Percentiles rank a stretch among this genome's conserved stretches.
phyloP scores from a whole-genome alignment of 106 monocot species.

The Acorus gramineus region DNA sequence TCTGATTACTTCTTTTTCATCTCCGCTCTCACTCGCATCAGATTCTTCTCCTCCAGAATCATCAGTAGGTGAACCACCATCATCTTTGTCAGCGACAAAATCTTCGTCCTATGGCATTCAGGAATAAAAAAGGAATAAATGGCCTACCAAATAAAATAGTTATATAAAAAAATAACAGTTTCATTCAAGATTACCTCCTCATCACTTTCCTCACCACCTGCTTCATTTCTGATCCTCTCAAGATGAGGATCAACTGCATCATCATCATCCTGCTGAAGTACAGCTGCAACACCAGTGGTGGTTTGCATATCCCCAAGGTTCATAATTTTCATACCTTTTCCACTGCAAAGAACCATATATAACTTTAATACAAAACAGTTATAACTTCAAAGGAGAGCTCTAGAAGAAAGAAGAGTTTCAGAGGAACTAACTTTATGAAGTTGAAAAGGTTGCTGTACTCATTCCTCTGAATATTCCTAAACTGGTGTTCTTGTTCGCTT shows the following conservation, averaged over 20 bases:
- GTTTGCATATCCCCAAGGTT: constrained; percentile 69
- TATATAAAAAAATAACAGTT: not conserved
- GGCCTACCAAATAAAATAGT: not conserved
- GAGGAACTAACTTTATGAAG: constrained; percentile 60
- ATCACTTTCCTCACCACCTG: constrained; percentile 93
- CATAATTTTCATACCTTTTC: constrained; percentile 83
- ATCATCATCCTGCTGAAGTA: constrained; percentile 62
- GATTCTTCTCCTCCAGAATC: constrained; percentile 76
- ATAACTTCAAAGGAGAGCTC: not conserved
- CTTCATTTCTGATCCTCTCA: constrained; percentile 70
- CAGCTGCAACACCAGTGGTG: constrained; percentile 60
- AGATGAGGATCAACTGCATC: constrained; percentile 98
- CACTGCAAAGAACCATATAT: constrained; percentile 31
- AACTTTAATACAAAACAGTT: not conserved
- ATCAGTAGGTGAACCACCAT: constrained; percentile 95
- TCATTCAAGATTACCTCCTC: constrained; percentile 49
- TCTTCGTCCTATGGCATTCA: constrained; percentile 72
- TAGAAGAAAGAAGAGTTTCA: not conserved
- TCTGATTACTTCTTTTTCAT: constrained; percentile 47
- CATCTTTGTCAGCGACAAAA: constrained; percentile 96
- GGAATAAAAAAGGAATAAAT: not conserved
- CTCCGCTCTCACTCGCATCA: constrained; percentile 85
- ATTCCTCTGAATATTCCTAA: constrained; percentile 97
- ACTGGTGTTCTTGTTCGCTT: constrained; percentile 92
- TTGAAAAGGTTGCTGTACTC: constrained; percentile 95